Conservation (phyloP, 306 rosid genomes). For the Sphenostylis stenocarpa region DNA sequence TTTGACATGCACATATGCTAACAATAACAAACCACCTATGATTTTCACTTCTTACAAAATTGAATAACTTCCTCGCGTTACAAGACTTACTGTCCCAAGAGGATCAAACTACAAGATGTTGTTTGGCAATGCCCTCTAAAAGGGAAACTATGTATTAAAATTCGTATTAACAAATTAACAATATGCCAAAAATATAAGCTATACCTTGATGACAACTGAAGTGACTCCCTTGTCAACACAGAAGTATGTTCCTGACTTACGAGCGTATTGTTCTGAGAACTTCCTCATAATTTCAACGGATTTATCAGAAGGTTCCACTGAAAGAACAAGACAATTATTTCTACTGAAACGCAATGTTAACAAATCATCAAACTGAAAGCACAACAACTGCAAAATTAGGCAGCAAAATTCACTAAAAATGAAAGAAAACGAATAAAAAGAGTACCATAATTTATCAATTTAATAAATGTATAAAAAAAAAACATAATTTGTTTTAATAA, state of each 20-base stretch:
- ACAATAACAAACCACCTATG: conserved; percentile 5
- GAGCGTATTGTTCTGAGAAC: conserved; percentile 99
- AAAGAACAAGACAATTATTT: conserved; percentile 38
- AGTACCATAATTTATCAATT: not conserved
- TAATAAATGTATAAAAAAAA: not conserved
- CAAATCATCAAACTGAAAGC: conserved; percentile 28
- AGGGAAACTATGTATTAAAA: not conserved
- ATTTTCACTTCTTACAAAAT: not conserved
- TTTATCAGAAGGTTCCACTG: conserved; percentile 95
- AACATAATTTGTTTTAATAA: not conserved
- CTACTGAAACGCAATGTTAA: not conserved
- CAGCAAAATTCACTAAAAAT: not conserved
- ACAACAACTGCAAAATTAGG: not conserved
- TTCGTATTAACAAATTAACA: not conserved
- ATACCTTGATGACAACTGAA: conserved; percentile 93
- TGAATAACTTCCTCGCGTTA: not conserved
- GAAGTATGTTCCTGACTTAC: conserved; percentile 89
- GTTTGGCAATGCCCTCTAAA: conserved; percentile 1
- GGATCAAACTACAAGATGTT: not conserved
- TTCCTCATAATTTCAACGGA: conserved; percentile 96
- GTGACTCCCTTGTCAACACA: conserved; percentile 97
- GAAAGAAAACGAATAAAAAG: not conserved
- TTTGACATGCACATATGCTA: not conserved
- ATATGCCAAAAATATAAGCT: not conserved
- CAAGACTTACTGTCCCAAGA: not conserved